Evolutionary conservation across 2,329 filamentous ascomycete genomes (phyloP), one percentile per base, ranked within the genome.

Genomic region (Emergomyces orientalis): DNA sequence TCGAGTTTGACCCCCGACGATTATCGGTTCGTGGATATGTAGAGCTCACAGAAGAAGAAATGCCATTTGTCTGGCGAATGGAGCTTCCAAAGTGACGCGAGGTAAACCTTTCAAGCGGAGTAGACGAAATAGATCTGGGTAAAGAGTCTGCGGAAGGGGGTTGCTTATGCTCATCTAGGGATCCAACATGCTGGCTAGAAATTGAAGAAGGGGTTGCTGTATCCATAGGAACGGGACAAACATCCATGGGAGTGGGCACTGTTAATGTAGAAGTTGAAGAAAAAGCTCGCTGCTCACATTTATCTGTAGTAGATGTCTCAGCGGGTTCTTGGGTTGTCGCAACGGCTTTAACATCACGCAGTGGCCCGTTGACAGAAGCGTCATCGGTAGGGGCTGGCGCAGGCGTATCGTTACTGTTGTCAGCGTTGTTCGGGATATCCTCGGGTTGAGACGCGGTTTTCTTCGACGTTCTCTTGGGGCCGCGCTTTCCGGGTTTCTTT

Each of bases 391-490:
- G 34, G 11, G 4, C 19, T 1, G 32, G 32, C 32, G 58, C 45
- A 37, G 17, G 27, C 3, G 27, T 17, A 11, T 13, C 17, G 19
- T 51, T 34, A 32, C 57, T 32, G 27, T 32, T 52, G 14, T 52
- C 49, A 9, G 49, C 49, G 17, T 1, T 37, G 32, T 14, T 37
- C 17, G 52, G 14, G 52, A 30, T 34, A 37, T 55, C 52, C 9
- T 55, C 52, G 30, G 32, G 9, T 37, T 62, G 57, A 30, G n/a
- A 17, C n/a, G 34, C 22, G 19, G 49, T 2, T 63, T 61, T 57
- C 63, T 67, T 27, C 65, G 65, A 27, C 63, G 63, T 6, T 65
- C 22, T 61, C 63, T 66, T 52, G 65, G 67, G 30, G 63, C 65
- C 47, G 59, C 59, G 39, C 66, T 64, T 30, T 51, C 49, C 41